Percentiles rank a stretch among this genome's conserved stretches.
Conservation (phyloP, 2,329 filamentous ascomycete genomes). For the Pseudopithomyces chartarum region DNA sequence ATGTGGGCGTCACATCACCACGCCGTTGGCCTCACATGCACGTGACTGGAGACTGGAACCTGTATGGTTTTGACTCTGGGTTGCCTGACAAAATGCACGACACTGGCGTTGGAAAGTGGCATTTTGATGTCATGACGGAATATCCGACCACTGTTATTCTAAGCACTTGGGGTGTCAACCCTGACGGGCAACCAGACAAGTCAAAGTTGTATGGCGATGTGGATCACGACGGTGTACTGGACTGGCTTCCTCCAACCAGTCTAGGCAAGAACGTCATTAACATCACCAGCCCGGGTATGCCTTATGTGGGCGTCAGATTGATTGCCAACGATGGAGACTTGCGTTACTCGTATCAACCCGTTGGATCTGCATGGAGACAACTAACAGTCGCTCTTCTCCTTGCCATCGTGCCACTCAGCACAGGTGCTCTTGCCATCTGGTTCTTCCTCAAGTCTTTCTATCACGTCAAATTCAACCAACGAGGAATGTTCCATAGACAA, state of each 20-base stretch:
- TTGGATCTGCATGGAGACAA: conserved; percentile 60
- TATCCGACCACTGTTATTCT: conserved; percentile 67
- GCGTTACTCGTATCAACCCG: conserved; percentile 57
- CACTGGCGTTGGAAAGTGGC: conserved; percentile 59
- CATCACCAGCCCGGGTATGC: conserved; percentile 61
- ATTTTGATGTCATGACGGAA: conserved; percentile 65
- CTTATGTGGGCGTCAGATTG: conserved; percentile 61
- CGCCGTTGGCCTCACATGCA: conserved; percentile 67
- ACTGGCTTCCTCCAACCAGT: conserved; percentile 65
- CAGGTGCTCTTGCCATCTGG: conserved; percentile 57
- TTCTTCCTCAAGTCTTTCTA: conserved; percentile 67
- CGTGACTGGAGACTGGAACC: conserved; percentile 66
- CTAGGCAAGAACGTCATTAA: conserved; percentile 63
- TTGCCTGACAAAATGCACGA: conserved; percentile 59
- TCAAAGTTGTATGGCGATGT: conserved; percentile 65
- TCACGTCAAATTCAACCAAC: conserved; percentile 66
- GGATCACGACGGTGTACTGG: conserved; percentile 63
- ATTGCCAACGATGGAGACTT: conserved; percentile 60
- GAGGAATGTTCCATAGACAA: conserved; percentile 59
- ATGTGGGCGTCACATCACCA: conserved; percentile 50
- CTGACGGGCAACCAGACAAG: conserved; percentile 65
- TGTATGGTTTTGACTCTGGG: conserved; percentile 67
- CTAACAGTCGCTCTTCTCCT: conserved; percentile 61
- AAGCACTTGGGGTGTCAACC: conserved; percentile 71
- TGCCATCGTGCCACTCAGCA: conserved; percentile 57